Evolutionary conservation across 345 rosid genomes (phyloP), one percentile per base, ranked within the genome.

Genomic region (Heritiera fomes): DNA sequence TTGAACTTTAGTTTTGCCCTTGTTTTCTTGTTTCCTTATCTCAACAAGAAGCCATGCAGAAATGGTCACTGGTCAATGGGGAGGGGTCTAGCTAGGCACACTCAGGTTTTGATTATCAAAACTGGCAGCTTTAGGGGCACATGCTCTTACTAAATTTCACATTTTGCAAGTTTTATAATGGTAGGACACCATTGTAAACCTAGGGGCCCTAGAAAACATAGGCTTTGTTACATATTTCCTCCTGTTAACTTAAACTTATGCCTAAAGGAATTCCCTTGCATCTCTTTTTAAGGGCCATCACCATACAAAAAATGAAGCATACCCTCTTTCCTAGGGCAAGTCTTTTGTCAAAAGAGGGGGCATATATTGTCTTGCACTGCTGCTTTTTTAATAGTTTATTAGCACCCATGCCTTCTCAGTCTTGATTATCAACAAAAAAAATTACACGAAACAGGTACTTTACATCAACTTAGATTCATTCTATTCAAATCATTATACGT

Each of bases 71-170:
- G 28, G 41, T 30, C 67, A 62, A 61, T 30, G 40, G 18, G 40
- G 18, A 6, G 18, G 69, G 69, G n/a, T 63, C 68, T 32, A 63
- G 40, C 68, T 9, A 8, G 63, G 13, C 63, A 20, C 13, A 62
- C 15, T 64, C 9, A 34, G 5, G 69, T 64, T 64, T 53, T 53
- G 69, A 38, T 64, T 14, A 38, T 34, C n/a, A 14, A 20, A 34
- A 34, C 46, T 64, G 69, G 46, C 46, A 15, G 18, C 69, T 64
- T 64, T 64, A 64, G 34, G 69, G 69, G 69, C 69, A 64, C 69
- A 64, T 64, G 69, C 69, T 6, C 69, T 13, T 38, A 64, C 69
- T 64, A 32, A 64, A 64, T 38, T 13, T 64, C 69, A 13, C 69
- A 13, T 64, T 46, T 32, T 34, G 46, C 17, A 14, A 64, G 69